phyloP scores from a whole-genome alignment of 2,329 filamentous ascomycete genomes.

The Neoarthrinium moseri region DNA sequence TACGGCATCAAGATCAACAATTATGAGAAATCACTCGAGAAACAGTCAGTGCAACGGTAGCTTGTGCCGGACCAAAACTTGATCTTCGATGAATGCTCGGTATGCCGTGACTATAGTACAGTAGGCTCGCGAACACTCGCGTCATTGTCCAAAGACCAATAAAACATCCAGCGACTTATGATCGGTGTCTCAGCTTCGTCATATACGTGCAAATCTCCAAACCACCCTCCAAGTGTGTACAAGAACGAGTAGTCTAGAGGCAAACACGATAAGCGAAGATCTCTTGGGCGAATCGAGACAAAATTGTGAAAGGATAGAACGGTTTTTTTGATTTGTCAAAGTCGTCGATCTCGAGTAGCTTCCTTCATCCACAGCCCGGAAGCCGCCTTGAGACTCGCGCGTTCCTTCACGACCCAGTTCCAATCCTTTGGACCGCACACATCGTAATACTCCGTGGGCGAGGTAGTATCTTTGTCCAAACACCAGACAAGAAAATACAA shows the following conservation, averaged over 20 bases:
- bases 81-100: conserved; percentile 21
- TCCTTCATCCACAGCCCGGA: too few species aligned
- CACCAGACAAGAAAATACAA: conserved; percentile 43
- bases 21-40: too few species aligned
- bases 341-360: conserved; percentile 8
- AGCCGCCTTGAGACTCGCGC: too few species aligned
- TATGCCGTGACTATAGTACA: conserved; percentile 22
- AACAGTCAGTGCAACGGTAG: too few species aligned
- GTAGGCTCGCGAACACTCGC: conserved; percentile 13
- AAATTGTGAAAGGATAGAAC: conserved; percentile 7
- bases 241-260: conserved; percentile 16
- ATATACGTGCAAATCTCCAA: background rate
- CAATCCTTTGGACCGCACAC: conserved; percentile 32
- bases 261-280: conserved; percentile 19
- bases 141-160: conserved; percentile 24
- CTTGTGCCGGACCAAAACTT: conserved; percentile 30
- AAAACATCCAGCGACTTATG: conserved; percentile 26
- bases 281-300: conserved; percentile 20
- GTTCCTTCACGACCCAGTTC: conserved; percentile 15
- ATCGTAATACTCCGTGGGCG: conserved; percentile 33
- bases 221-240: conserved; percentile 20
- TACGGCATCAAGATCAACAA: too few species aligned
- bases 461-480: conserved; percentile 24
- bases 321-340: conserved; percentile 21
- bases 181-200: background rate